Base-by-base conservation (phyloP, 441 rosid species). In the Erodium moschatum region DNA sequence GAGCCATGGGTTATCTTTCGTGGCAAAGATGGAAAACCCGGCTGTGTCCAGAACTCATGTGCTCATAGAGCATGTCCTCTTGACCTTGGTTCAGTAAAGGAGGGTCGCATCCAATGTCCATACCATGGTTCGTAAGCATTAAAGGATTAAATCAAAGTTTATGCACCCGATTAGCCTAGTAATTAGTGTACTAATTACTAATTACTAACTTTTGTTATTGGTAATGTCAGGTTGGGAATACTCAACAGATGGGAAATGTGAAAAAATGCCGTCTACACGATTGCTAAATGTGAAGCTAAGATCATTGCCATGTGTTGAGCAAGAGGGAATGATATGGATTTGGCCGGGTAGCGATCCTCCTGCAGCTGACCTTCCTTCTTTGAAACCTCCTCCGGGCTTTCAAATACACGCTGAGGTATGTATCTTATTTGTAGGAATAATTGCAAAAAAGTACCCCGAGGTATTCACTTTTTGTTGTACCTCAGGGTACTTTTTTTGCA, bases 31-130 rank as follows among this genome's bases (percentile, higher is more conserved):
- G 96, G 97, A 62, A 90, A 78, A 73, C 96, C 96, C 0, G 97
- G 98, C 69, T 93, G 97, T 72, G 91, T 93, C 66, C 86, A 77
- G 78, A 90, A 93, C 81, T 87, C 96, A 0, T 93, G 98, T 70
- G 98, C 97, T 1, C 98, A 93, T 77, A 85, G 97, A 81, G 97
- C 98, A 1, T 93, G 98, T 68, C 96, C 98, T 61, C 96, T 93
- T 78, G 81, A 93, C 81, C 98, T 93, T 69, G 98, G 98, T 74
- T 85, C 93, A 0, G 91, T 93, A 60, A 93, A 85, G 24, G 88
- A 93, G 67, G 98, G 98, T 7, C 96, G 93, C 52, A 89, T 93
- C 76, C 92, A 85, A 68, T 93, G 98, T 80, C 97, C 96, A 50
- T 93, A 89, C 80, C 97, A 90, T 61, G 98, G 98, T 93, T 56